Percentiles rank a stretch among this genome's conserved stretches.
Evolutionary conservation across 73 alveolate species (phyloP).

Genomic region (Halteria grandinella): DNA sequence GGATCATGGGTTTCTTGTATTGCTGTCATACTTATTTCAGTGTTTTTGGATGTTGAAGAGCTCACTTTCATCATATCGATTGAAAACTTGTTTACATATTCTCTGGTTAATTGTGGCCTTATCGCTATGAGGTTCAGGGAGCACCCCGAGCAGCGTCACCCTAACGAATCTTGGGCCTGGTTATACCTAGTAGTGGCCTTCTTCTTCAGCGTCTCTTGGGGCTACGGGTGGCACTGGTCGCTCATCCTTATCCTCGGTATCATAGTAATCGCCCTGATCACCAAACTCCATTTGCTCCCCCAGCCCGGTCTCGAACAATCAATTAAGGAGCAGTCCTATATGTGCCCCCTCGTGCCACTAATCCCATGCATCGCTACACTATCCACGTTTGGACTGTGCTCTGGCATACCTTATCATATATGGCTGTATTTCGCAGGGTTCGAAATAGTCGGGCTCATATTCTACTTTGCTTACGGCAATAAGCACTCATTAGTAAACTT

Average conservation of each 20-base stretch:
- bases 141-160: too few species aligned
- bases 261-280: too few species aligned
- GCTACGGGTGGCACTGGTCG: neutral
- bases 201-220: neutral
- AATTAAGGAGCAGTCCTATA: constrained; percentile 32
- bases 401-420: neutral
- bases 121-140: constrained; percentile 49
- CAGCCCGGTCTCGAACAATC: too few species aligned
- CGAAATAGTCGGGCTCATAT: constrained; percentile 25
- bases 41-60: constrained; percentile 33
- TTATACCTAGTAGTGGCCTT: constrained; percentile 3
- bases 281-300: too few species aligned
- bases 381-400: constrained; percentile 20
- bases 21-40: neutral
- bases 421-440: constrained; percentile 18
- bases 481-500: constrained; percentile 27
- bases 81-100: constrained; percentile 28
- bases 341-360: constrained; percentile 35
- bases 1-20: constrained; percentile 7
- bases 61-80: constrained; percentile 21
- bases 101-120: constrained; percentile 12
- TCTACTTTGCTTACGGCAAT: constrained; percentile 48
- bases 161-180: constrained; percentile 26
- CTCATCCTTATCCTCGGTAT: neutral
- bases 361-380: constrained; percentile 43